Conservation (phyloP, 352 stramenopile genomes). For the Pythium guiyangense region DNA sequence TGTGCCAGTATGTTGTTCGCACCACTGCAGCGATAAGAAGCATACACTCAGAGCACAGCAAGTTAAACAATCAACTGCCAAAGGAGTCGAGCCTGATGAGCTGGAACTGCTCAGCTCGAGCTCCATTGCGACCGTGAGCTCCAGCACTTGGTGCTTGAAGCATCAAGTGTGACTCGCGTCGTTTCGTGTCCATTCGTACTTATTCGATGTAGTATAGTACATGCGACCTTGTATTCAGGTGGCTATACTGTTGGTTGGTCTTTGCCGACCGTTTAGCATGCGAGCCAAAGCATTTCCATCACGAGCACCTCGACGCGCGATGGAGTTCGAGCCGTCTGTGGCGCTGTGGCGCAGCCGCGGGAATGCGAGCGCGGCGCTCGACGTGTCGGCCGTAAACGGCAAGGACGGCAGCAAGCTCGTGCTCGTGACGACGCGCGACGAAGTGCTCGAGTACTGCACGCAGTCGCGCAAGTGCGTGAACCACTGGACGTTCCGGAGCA, state of each 20-base stretch:
- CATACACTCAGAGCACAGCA: no score
- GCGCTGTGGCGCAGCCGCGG: slow-evolving; percentile 59
- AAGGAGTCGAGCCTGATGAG: no score
- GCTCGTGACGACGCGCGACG: slow-evolving; percentile 54
- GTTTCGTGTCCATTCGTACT: neutral
- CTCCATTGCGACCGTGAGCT: no score
- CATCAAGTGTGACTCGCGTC: neutral
- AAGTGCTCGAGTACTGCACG: slow-evolving; percentile 65
- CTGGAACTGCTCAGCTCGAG: no score
- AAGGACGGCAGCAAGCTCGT: slow-evolving; percentile 56
- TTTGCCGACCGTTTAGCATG: slow-evolving; percentile 8
- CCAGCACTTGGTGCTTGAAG: no score
- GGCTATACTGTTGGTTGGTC: slow-evolving; percentile 38
- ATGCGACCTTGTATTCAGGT: no score
- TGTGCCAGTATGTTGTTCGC: no score
- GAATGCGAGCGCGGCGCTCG: slow-evolving; percentile 34
- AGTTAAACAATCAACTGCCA: no score
- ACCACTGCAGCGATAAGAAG: no score
- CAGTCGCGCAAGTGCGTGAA: slow-evolving; percentile 65
- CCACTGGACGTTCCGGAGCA: slow-evolving; percentile 71
- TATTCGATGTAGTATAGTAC: neutral
- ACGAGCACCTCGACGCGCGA: slow-evolving; percentile 10
- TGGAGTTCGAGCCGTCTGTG: slow-evolving; percentile 70
- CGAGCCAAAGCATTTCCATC: neutral
- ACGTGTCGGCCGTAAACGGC: slow-evolving; percentile 28